These are phyloP conservation scores for Wickerhamiella lipophila DNA, from an alignment of 805 yeast species.

Conservation along the genomic window DNA sequence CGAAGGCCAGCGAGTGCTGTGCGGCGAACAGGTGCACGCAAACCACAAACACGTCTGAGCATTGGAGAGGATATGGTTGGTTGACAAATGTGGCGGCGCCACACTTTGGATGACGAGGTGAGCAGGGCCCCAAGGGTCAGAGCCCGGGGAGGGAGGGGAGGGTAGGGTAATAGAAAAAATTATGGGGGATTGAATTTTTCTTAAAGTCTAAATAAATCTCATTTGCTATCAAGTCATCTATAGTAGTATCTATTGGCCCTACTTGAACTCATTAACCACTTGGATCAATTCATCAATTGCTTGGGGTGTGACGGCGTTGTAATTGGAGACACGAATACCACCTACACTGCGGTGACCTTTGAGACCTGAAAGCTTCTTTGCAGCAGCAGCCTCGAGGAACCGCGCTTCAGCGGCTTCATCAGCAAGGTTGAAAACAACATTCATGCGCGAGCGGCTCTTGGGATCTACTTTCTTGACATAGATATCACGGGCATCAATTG, in stretches of 20 bases:
- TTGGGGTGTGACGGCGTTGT: constrained; percentile 66
- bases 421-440: constrained; percentile 73
- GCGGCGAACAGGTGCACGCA: neutral
- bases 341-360: constrained; percentile 97
- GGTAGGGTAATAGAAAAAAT: too few species aligned
- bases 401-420: constrained; percentile 48
- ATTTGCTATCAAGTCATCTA: too few species aligned
- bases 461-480: constrained; percentile 55
- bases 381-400: constrained; percentile 59
- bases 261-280: constrained; percentile 15
- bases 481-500: constrained; percentile 47
- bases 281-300: constrained; percentile 18
- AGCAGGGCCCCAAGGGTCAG: too few species aligned
- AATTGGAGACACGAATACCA: constrained; percentile 86
- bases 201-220: too few species aligned
- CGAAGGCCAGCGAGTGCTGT: neutral
- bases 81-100: constrained; percentile 6
- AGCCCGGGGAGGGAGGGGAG: too few species aligned
- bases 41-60: neutral
- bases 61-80: constrained; percentile 2
- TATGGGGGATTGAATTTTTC: too few species aligned
- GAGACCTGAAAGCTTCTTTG: constrained; percentile 53
- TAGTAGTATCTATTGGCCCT: too few species aligned
- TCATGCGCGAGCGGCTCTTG: constrained; percentile 71
- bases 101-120: too few species aligned